Evolutionary conservation across 2,329 filamentous ascomycete species (phyloP).

Genomic region (Arthrobotrys sinensis): DNA sequence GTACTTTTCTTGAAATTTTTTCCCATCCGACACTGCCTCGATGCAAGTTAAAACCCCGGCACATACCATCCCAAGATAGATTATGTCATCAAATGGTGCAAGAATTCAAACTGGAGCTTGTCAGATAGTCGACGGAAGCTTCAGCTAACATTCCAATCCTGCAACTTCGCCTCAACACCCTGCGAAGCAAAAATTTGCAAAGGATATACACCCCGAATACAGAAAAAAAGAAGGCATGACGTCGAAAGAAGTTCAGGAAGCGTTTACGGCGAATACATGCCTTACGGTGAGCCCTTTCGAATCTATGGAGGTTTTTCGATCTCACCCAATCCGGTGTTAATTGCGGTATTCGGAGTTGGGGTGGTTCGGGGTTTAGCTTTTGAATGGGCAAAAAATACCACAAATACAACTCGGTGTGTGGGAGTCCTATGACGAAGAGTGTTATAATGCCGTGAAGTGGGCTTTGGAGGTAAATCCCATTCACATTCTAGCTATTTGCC

Average conservation of each 20-base stretch:
- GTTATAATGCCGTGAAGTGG: constrained; percentile 73
- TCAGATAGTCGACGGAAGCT: background rate
- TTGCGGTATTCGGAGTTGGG: background rate
- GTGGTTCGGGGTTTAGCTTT: constrained; percentile 68
- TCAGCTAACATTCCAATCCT: constrained; percentile 7
- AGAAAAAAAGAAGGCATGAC: constrained; percentile 22
- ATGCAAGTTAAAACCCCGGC: background rate
- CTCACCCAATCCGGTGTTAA: background rate
- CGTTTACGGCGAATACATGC: constrained; percentile 45
- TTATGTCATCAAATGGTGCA: constrained; percentile 32
- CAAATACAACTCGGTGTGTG: constrained; percentile 82
- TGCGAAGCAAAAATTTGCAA: background rate
- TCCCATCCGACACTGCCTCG: background rate
- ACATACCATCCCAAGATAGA: constrained; percentile 11
- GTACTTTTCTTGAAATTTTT: background rate
- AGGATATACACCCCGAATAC: constrained; percentile 13
- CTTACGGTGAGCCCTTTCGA: constrained; percentile 38
- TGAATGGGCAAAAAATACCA: constrained; percentile 78
- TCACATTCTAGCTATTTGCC: constrained; percentile 68
- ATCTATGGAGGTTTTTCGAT: background rate
- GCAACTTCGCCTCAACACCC: background rate
- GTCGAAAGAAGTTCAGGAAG: constrained; percentile 36
- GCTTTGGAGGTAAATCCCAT: constrained; percentile 72
- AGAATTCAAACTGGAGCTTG: constrained; percentile 6
- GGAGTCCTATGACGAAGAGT: constrained; percentile 77